Percentiles rank a stretch among this genome's conserved stretches.
These are phyloP conservation scores for Arthrobotrys pseudoclavata DNA, from an alignment of 2,329 filamentous ascomycete species.

Conservation along the genomic window DNA sequence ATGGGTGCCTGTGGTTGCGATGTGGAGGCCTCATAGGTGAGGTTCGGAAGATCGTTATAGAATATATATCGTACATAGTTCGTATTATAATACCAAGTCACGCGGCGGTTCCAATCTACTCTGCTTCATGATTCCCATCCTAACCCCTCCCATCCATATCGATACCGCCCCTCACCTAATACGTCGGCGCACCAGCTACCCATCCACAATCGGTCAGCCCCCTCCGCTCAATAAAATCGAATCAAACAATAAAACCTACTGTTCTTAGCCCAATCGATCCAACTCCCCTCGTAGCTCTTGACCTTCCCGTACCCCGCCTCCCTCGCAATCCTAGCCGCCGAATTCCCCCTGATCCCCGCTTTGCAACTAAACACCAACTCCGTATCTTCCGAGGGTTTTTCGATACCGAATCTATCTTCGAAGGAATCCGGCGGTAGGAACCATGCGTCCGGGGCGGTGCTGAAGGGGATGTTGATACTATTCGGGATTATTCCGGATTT, in stretches of 20 bases:
- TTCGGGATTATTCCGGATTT: constrained; percentile 80
- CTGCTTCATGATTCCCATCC: neutral
- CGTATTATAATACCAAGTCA: neutral
- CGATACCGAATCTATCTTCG: constrained; percentile 74
- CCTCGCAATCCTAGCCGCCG: constrained; percentile 81
- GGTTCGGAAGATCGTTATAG: neutral
- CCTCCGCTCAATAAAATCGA: neutral
- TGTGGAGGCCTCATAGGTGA: constrained; percentile 34
- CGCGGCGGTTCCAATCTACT: neutral
- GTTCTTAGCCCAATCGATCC: constrained; percentile 82
- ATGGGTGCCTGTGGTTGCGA: constrained; percentile 38
- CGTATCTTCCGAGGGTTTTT: constrained; percentile 73
- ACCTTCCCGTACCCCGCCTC: constrained; percentile 79
- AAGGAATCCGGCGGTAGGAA: constrained; percentile 74
- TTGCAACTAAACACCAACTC: constrained; percentile 91
- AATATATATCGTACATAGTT: constrained; percentile 10
- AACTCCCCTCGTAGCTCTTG: constrained; percentile 70
- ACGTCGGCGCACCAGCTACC: constrained; percentile 47
- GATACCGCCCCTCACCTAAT: constrained; percentile 20
- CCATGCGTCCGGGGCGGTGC: constrained; percentile 81
- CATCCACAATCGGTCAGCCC: constrained; percentile 31
- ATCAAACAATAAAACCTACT: constrained; percentile 34
- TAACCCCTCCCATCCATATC: too few relatives aligned
- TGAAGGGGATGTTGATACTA: constrained; percentile 85
- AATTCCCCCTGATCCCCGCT: constrained; percentile 83